Evolutionary conservation across 176 grass and related monocot species (phyloP).

Genomic region (Oryza rufipogon): DNA sequence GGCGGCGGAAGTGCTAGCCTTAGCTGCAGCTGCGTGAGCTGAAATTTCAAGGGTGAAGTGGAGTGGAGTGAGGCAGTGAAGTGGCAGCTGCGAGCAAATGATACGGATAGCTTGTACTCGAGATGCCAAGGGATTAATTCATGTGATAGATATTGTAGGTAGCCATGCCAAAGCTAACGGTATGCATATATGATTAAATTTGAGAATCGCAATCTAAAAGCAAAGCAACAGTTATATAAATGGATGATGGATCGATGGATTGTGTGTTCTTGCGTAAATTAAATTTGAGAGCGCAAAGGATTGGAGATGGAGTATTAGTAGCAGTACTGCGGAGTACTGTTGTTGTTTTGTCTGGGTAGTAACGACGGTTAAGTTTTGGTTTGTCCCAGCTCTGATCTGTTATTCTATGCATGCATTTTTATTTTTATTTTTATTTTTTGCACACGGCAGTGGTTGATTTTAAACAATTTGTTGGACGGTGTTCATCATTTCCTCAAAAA

Average conservation of each 20-base stretch:
- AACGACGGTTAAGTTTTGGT: not conserved
- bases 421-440: no score
- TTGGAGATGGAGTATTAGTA: no score
- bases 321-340: no score
- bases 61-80: constrained; percentile 18
- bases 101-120: not conserved
- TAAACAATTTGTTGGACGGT: no score
- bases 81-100: not conserved
- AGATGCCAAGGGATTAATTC: constrained; percentile 23
- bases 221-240: not conserved
- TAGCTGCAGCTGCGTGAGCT: not conserved
- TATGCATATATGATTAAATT: constrained; percentile 2
- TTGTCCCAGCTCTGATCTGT: not conserved
- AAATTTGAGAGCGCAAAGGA: not conserved
- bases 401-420: not conserved
- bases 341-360: not conserved
- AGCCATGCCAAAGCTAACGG: not conserved
- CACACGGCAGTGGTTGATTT: no score
- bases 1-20: not conserved
- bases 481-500: no score
- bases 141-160: not conserved
- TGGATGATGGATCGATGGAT: not conserved
- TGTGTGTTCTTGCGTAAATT: not conserved
- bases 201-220: constrained; percentile 5
- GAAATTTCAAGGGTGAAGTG: constrained; percentile 4